Base-by-base conservation (phyloP, 192 early-diverging fungal species). In the Entophlyctis luteolus region DNA sequence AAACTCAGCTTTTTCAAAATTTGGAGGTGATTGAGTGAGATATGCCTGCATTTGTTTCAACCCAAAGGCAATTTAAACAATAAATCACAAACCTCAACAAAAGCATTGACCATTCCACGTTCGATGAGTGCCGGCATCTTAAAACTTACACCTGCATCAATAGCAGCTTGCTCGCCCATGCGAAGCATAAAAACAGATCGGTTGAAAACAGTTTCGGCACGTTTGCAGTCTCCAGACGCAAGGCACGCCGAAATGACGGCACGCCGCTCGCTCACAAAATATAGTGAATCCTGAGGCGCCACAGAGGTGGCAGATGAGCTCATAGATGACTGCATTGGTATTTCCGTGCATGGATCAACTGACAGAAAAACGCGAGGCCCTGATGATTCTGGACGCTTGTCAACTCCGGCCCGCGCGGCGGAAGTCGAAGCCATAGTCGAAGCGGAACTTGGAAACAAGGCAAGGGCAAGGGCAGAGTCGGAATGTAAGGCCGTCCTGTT, bases 31-130 rank as follows among this genome's bases (percentile, higher is more conserved):
- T 27, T 79, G 80, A 32, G 78, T 54, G 25, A 88, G 83, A 12
- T 57, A 71, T 2, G 84, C 80, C 50, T 73, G 28, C 50, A 46
- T 53, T 16, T 6, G 85, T 0, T 14, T 53, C 52, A n/a, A 23
- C 28, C 28, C 14, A 53, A 53, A 53, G n/a, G n/a, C n/a, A 42
- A 42, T 12, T 42, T 42, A 39, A 45, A 60, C 14, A 63, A 18
- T 0, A 38, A 49, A 60, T 27, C 6, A 63, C 48, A 32, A 14
- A 63, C 87, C 48, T 88, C 84, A n/a, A 96, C 73, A 33, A 96
- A 90, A 34, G 88, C 84, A 71, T 96, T 96, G 71, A 93, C 83
- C 38, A 93, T 76, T 14, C 79, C 75, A 12, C 62, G 45, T 48
- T 63, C 46, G 16, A 63, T n/a, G 4, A 63, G 23, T 6, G 47